Base-by-base conservation (phyloP, 2,329 filamentous ascomycete species). In the Ceratocystis papillata region DNA sequence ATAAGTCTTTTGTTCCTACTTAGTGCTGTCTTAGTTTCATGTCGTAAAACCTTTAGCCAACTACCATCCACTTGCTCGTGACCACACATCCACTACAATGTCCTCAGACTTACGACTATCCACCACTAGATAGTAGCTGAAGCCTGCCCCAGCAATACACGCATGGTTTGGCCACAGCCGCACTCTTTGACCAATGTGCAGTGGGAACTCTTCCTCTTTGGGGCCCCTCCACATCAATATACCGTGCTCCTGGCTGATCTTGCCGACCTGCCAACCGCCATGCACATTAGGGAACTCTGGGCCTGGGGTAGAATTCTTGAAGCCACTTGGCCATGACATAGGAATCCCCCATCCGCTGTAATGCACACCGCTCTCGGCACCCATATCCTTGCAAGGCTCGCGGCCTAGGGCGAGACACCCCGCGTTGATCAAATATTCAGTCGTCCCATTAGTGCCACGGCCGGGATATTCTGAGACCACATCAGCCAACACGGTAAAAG, bases 151-250 rank as follows among this genome's bases (percentile, higher is more conserved):
- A 1, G 88, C 83, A 70, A 93, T 87, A 73, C 89, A 94, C 45
- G 88, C 84, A 76, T 94, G 89, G 71, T 93, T 93, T 0, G 89
- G 88, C 84, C 87, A 92, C 6, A 93, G 77, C 67, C 84, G 79
- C 30, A 92, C 75, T 71, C 84, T 83, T 72, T 90, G 82, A 0
- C 89, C 88, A 41, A 89, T 77, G 1, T 74, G 69, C 67, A 90
- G 72, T 60, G 76, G 72, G 61, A 80, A 74, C n/a, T 77, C 73
- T 10, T 77, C 73, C 0, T 78, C 79, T 48, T 78, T 75, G 12
- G 72, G 69, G 0, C 76, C 75, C 15, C 77, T 75, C 83, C 87
- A 90, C 1, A 77, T 78, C 70, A 93, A 72, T 65, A 90, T 84
- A 0, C 87, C 88, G 75, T 93, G 89, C 75, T 94, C 89, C 76